Percentiles rank a stretch among this genome's conserved stretches.
Evolutionary conservation across 2,329 filamentous ascomycete genomes (phyloP).

Genomic region (Fusarium sororula): DNA sequence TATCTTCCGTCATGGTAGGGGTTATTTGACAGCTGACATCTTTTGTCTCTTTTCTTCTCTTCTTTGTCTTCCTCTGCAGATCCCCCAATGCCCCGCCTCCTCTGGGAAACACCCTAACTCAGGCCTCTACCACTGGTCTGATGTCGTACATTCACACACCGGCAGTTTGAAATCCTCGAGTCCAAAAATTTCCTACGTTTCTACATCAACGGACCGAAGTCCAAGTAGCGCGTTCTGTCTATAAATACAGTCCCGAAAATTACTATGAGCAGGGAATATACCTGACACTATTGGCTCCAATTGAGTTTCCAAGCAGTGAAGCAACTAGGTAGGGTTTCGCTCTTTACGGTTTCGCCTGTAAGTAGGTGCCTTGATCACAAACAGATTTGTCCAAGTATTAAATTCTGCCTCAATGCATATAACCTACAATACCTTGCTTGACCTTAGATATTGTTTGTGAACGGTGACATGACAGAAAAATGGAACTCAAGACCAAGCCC

Average conservation of each 20-base stretch:
- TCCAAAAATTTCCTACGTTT: background rate
- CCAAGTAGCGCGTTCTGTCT: background rate
- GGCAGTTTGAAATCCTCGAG: constrained; percentile 1
- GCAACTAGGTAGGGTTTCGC: background rate
- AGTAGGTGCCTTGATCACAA: background rate
- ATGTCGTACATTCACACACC: constrained; percentile 3
- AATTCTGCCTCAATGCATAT: background rate
- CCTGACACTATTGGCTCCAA: background rate
- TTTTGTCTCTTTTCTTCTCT: background rate
- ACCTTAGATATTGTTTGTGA: background rate
- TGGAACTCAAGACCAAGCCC: background rate
- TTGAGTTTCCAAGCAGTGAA: background rate
- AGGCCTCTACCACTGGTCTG: constrained; percentile 28
- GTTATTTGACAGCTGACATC: constrained; percentile 23
- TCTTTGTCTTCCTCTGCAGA: constrained; percentile 21
- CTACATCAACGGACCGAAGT: background rate
- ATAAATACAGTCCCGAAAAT: background rate
- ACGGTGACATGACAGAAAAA: background rate
- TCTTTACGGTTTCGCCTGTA: background rate
- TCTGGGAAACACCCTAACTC: background rate
- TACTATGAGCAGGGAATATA: constrained; percentile 7
- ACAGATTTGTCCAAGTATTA: background rate
- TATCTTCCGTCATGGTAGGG: background rate
- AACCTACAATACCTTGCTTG: background rate
- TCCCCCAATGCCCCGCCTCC: constrained; percentile 36